Base-by-base conservation (phyloP, 257 asterid species). In the Gentiana dahurica region DNA sequence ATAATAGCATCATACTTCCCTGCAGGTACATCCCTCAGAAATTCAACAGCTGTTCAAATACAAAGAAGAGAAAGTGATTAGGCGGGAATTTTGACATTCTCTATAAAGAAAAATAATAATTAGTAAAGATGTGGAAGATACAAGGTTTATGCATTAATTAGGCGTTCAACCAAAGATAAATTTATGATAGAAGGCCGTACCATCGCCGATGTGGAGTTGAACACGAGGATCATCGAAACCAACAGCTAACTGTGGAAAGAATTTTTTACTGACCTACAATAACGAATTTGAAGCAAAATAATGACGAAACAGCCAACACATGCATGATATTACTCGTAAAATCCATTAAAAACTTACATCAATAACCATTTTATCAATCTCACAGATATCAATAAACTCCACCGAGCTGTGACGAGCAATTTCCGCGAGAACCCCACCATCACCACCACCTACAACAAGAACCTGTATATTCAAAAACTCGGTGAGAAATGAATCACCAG, bases 401-500 rank as follows among this genome's bases (percentile, higher is more conserved):
- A 92, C 95, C 58, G 98, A 85, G 74, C 77, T 74, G 70, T 92
- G 97, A 57, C 97, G 97, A 54, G 90, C 73, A 75, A 92, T 74
- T 76, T 92, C 98, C 69, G 94, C 74, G 57, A 88, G 94, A 68
- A 92, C 98, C 45, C 98, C 98, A 68, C 97, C 98, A 71, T 92
- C 98, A 75, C 98, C 98, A 13, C 98, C 98, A 58, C 98, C 98
- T 24, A 92, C 94, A 62, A 92, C 98, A 76, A 92, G 77, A 77
- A 92, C 97, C 97, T 92, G 84, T 70, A 62, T 56, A 24, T 53
- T 54, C 51, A 44, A 1, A 39, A 69, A 51, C 8, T 37, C 34
- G 34, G 65, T 59, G 58, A 51, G 63, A 41, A 39, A 72, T 12
- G 48, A 63, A 48, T 32, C 12, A 34, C 34, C 10, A 48, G 43